Evolutionary conservation across 805 yeast species (phyloP).

Genomic region (Kuraishia piskuri): DNA sequence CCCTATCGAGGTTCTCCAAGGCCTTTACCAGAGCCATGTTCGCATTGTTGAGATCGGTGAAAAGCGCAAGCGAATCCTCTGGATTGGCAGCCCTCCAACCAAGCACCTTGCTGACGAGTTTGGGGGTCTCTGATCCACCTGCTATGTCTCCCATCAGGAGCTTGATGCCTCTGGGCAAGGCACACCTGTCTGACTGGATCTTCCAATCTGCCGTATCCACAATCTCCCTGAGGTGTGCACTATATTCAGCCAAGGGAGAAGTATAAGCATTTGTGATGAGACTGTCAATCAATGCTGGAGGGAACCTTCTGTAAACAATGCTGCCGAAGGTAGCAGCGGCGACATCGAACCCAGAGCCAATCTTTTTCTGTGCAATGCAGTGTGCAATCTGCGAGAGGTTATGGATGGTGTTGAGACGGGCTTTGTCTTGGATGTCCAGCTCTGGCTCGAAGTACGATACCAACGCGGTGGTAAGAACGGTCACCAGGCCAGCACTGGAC

Average conservation of each 20-base stretch:
- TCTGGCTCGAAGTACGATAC: slow-evolving; percentile 32
- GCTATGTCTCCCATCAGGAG: slow-evolving; percentile 88
- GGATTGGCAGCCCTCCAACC: slow-evolving; percentile 56
- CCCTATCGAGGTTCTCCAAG: slow-evolving; percentile 29
- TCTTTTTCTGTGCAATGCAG: slow-evolving; percentile 88
- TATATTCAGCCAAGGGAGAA: slow-evolving; percentile 13
- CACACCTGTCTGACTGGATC: slow-evolving; percentile 42
- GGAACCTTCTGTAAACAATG: slow-evolving; percentile 70
- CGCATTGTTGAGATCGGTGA: slow-evolving; percentile 44
- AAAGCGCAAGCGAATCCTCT: slow-evolving; percentile 41
- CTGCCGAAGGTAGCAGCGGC: slow-evolving; percentile 94
- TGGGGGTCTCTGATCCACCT: slow-evolving; percentile 93
- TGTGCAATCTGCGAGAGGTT: slow-evolving; percentile 85
- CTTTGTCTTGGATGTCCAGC: slow-evolving; percentile 19
- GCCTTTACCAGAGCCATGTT: slow-evolving; percentile 49
- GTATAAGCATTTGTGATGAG: slow-evolving; percentile 22
- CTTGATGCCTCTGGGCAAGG: slow-evolving; percentile 60
- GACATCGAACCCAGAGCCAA: slow-evolving; percentile 96
- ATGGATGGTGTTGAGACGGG: slow-evolving; percentile 42
- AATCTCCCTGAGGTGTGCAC: slow-evolving; percentile 21
- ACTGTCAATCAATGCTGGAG: slow-evolving; percentile 39
- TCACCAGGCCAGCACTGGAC: slow-evolving; percentile 88
- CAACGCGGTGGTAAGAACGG: slow-evolving; percentile 69
- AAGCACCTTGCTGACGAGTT: slow-evolving; percentile 68
- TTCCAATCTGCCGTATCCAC: slow-evolving; percentile 51